Conservation (phyloP, 2,329 filamentous ascomycete species). For the Aspergillus amoenus region DNA sequence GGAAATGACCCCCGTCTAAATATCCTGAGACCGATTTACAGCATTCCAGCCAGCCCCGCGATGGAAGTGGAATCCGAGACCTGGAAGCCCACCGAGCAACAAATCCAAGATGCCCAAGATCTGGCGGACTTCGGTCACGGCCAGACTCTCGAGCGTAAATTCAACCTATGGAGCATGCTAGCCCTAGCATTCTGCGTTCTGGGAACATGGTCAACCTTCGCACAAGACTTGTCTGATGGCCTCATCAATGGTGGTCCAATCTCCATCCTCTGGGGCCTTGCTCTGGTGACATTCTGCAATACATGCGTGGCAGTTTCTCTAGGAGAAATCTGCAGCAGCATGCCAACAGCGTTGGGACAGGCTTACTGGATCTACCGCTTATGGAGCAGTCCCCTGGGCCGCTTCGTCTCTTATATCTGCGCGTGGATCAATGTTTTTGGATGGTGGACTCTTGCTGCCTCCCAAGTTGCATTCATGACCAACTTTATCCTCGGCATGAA, state of each 20-base stretch:
- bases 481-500: constrained; percentile 58
- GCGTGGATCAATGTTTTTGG: constrained; percentile 62
- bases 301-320: constrained; percentile 63
- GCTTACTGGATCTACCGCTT: constrained; percentile 57
- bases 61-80: too few species aligned
- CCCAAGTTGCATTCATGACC: constrained; percentile 59
- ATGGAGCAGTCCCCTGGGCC: constrained; percentile 41
- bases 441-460: constrained; percentile 59
- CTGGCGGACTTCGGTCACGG: constrained; percentile 45
- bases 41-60: too few species aligned
- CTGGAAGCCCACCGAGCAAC: too few species aligned
- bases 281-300: constrained; percentile 62
- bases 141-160: constrained; percentile 48
- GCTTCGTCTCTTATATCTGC: constrained; percentile 57
- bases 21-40: too few species aligned
- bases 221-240: constrained; percentile 53
- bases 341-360: constrained; percentile 62
- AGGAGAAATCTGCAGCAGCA: constrained; percentile 64
- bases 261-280: constrained; percentile 70
- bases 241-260: constrained; percentile 64
- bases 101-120: constrained; percentile 39
- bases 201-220: constrained; percentile 60
- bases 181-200: constrained; percentile 59
- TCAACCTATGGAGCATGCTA: constrained; percentile 58
- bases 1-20: too few species aligned